Percentiles rank a stretch among this genome's conserved stretches.
phyloP scores from a whole-genome alignment of 1,139 yeast species.

The Hansenula sp. region DNA sequence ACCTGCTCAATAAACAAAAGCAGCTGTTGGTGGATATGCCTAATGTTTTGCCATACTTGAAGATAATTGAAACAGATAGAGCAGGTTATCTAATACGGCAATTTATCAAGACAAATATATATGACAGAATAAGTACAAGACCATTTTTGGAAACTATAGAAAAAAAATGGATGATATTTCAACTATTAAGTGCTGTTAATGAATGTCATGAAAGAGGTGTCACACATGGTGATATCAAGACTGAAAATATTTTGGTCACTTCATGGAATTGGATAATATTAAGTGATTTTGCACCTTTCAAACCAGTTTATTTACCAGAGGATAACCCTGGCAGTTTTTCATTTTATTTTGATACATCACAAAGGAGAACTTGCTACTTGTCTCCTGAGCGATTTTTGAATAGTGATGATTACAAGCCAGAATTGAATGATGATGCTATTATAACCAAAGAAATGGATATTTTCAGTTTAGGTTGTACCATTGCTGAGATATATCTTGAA shows the following conservation, averaged over 20 bases:
- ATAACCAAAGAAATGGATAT: constrained; percentile 75
- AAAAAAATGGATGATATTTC: constrained; percentile 81
- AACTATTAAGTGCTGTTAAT: constrained; percentile 57
- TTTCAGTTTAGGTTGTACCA: constrained; percentile 87
- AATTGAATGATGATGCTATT: constrained; percentile 31
- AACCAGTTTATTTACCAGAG: constrained; percentile 85
- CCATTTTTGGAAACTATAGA: constrained; percentile 85
- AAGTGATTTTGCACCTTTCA: constrained; percentile 79
- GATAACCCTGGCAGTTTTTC: constrained; percentile 94
- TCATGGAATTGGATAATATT: constrained; percentile 87
- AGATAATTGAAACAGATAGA: constrained; percentile 80
- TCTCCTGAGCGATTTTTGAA: constrained; percentile 88
- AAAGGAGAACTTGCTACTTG: constrained; percentile 79
- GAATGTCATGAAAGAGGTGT: constrained; percentile 62
- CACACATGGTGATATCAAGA: constrained; percentile 86
- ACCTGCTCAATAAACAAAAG: constrained; percentile 33
- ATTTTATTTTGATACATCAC: constrained; percentile 88
- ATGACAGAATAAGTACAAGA: constrained; percentile 81
- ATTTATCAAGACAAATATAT: constrained; percentile 69
- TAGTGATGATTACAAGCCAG: constrained; percentile 21
- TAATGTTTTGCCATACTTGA: constrained; percentile 67
- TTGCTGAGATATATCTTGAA: constrained; percentile 84
- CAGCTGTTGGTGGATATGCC: constrained; percentile 42
- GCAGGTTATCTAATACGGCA: constrained; percentile 91
- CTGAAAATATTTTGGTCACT: constrained; percentile 83